These are phyloP conservation scores for Podila clonocystis DNA, from an alignment of 192 early-diverging fungal genomes.

Conservation along the genomic window DNA sequence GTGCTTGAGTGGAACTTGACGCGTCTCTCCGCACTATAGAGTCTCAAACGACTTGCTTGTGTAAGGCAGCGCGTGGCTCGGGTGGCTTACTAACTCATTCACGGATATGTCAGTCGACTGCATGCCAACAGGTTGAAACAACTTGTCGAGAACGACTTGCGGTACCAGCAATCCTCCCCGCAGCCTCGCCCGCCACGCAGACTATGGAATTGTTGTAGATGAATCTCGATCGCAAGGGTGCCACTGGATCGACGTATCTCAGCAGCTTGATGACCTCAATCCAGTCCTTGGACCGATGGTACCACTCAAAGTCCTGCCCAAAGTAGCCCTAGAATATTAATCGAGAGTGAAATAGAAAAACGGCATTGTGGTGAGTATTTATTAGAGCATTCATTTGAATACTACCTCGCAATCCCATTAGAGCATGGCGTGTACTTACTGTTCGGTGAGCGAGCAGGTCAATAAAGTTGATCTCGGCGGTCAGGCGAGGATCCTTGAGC, in stretches of 20 bases:
- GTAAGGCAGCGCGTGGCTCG: constrained; percentile 14
- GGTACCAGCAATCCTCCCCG: constrained; percentile 12
- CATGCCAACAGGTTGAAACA: constrained; percentile 15
- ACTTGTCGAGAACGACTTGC: constrained; percentile 12
- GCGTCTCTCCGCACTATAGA: constrained; percentile 11
- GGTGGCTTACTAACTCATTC: constrained; percentile 5
- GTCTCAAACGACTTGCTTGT: constrained; percentile 15
- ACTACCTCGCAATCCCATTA: constrained; percentile 11
- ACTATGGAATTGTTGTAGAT: constrained; percentile 13
- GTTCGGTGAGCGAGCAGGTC: constrained; percentile 27
- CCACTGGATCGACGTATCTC: constrained; percentile 14
- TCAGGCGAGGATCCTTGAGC: constrained; percentile 17
- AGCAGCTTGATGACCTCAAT: constrained; percentile 17
- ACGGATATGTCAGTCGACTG: neutral
- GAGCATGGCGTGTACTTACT: constrained; percentile 14
- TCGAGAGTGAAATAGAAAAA: constrained; percentile 12
- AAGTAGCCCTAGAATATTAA: constrained; percentile 14
- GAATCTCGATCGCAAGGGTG: constrained; percentile 14
- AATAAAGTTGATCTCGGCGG: constrained; percentile 14
- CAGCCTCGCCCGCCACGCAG: constrained; percentile 11
- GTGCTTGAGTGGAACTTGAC: constrained; percentile 12
- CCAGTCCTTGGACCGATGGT: constrained; percentile 9
- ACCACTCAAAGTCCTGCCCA: constrained; percentile 16
- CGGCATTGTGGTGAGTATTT: neutral
- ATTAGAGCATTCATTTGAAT: constrained; percentile 7